Conservation (phyloP, 2,329 filamentous ascomycete genomes). For the Tympanopsis confertula region DNA sequence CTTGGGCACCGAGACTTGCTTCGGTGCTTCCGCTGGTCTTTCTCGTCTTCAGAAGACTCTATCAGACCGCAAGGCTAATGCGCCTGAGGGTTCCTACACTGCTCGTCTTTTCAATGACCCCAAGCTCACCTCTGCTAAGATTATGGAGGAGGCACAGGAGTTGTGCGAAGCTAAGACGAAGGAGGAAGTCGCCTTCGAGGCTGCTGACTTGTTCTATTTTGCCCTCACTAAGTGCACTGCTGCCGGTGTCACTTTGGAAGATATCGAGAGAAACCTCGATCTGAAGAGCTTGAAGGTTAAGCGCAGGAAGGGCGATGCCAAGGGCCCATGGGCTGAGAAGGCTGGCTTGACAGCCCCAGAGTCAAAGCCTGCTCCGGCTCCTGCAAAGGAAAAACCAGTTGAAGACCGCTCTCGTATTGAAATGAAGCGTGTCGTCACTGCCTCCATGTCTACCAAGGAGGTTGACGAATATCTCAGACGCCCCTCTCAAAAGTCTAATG, state of each 20-base stretch:
- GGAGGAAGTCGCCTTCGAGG: conserved; percentile 82
- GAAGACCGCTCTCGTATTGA: conserved; percentile 44
- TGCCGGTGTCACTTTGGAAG: conserved; percentile 72
- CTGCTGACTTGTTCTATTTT: conserved; percentile 92
- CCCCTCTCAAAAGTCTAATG: conserved; percentile 89
- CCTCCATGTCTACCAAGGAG: conserved; percentile 48
- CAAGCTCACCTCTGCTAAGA: conserved; percentile 83
- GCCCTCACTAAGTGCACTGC: conserved; percentile 79
- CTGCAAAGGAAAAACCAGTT: conserved; percentile 23
- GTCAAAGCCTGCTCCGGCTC: conserved; percentile 14
- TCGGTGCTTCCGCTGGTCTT: conserved; percentile 73
- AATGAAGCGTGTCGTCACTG: conserved; percentile 70
- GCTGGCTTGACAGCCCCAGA: conserved; percentile 17
- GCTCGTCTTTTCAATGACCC: conserved; percentile 84
- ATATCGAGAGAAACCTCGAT: conserved; percentile 86
- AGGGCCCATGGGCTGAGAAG: conserved; percentile 82
- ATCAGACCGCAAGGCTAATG: conserved; percentile 66
- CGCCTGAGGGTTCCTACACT: conserved; percentile 85
- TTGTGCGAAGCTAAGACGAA: conserved; percentile 75
- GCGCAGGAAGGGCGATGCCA: conserved; percentile 83
- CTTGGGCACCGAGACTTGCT: conserved; percentile 82
- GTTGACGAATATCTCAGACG: conserved; percentile 70
- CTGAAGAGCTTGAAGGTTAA: conserved; percentile 93
- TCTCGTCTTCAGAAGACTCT: conserved; percentile 80
- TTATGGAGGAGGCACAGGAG: conserved; percentile 96